Percentiles rank a stretch among this genome's conserved stretches.
Evolutionary conservation across 2,329 filamentous ascomycete genomes (phyloP).

Genomic region (Magnaporthales sp.): DNA sequence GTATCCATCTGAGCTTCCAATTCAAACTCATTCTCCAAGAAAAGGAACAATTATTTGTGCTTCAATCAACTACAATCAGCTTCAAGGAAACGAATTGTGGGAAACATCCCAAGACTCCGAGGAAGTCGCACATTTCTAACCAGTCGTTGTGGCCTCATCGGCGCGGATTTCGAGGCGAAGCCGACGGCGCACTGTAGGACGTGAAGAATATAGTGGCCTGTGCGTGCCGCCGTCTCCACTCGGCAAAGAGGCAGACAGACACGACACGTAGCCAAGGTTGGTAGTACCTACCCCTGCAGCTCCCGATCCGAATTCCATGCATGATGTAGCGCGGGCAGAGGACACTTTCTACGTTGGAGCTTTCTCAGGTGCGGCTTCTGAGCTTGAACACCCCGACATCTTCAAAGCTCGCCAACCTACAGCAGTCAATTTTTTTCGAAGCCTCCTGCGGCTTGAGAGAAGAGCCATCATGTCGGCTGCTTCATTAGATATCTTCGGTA

Average conservation of each 20-base stretch:
- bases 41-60: neutral
- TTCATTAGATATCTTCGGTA: conserved; percentile 52
- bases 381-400: neutral
- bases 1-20: conserved; percentile 3
- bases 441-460: neutral
- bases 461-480: conserved; percentile 32
- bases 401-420: conserved; percentile 2
- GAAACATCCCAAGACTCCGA: neutral
- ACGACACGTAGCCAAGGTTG: neutral
- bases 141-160: neutral
- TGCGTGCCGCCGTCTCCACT: conserved; percentile 53
- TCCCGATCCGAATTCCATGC: neutral
- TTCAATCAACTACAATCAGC: neutral
- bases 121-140: neutral
- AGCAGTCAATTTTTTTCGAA: conserved; percentile 1
- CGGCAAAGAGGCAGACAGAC: conserved; percentile 34
- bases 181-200: no score
- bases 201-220: conserved; percentile 23
- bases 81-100: neutral
- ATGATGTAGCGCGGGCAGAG: conserved; percentile 5
- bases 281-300: neutral
- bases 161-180: neutral
- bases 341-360: conserved; percentile 4
- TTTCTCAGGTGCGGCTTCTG: neutral
- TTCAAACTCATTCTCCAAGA: neutral